Evolutionary conservation across 306 rosid genomes (phyloP).

Genomic region (Hippophae tibetana): DNA sequence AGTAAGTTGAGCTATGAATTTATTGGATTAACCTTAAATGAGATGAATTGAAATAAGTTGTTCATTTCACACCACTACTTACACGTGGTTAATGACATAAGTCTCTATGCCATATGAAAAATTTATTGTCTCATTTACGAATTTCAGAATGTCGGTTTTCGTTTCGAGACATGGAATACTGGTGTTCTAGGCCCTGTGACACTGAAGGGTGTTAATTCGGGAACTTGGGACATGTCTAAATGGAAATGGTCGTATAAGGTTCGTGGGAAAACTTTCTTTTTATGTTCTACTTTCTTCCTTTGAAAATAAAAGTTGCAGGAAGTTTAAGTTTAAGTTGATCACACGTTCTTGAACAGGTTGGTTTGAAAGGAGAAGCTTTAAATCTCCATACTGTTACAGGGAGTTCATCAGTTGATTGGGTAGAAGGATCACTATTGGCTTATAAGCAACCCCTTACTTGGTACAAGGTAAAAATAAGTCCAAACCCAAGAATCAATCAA

Average conservation of each 20-base stretch:
- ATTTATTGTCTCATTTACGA: not conserved
- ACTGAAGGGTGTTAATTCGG: conserved; percentile 66
- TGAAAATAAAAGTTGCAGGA: not conserved
- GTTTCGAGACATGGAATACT: conserved; percentile 84
- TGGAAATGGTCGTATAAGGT: conserved; percentile 97
- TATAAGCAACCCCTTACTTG: conserved; percentile 72
- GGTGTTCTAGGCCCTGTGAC: conserved; percentile 91
- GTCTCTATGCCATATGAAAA: not conserved
- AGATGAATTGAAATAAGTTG: no score
- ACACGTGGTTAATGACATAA: not conserved
- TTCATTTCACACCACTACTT: no score
- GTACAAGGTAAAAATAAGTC: conserved; percentile 65
- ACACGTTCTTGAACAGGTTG: conserved; percentile 46
- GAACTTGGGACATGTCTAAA: conserved; percentile 73
- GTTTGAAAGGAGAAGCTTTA: conserved; percentile 69
- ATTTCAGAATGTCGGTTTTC: conserved; percentile 71
- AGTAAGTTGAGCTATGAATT: no score
- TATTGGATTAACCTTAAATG: no score
- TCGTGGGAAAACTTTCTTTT: conserved; percentile 4
- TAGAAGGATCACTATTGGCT: conserved; percentile 49
- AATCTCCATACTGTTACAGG: conserved; percentile 68
- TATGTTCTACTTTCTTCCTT: not conserved
- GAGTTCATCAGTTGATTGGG: conserved; percentile 77
- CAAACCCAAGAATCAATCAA: conserved; percentile 6
- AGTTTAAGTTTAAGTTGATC: conserved; percentile 7